Evolutionary conservation across 768 basidiomycete species (phyloP), one percentile per base, ranked within the genome.

Genomic region (Agrocybe pediades): DNA sequence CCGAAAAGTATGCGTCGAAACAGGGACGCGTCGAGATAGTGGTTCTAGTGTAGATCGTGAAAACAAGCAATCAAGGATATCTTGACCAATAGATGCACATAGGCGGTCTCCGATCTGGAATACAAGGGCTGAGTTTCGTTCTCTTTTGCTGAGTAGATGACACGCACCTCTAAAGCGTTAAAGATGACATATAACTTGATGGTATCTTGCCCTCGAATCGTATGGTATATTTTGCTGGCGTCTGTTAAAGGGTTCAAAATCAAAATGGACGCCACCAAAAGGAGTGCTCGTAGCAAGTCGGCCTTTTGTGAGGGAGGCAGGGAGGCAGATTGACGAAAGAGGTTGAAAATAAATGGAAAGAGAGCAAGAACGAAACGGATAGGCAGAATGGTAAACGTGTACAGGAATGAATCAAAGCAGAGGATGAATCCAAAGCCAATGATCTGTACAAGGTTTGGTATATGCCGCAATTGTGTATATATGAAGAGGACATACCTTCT

Each of bases 131-230:
- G 62, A 53, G 39, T 29, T 41, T 33, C 16, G 45, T 11, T 41
- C 29, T 1, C 9, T 25, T 6, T 30, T 23, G 5, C 36, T 5
- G 13, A 25, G 41, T 6, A 33, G 19, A 20, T 19, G 23, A 48
- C 16, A 67, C 85, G 53, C 69, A 96, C 96, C 82, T 99, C 97
- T 6, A 99, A 79, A 9, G 95, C 95, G 69, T 98, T 98, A 74
- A 98, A 99, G 46, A 99, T 96, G 55, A 99, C 97, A 74, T 98
- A 98, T 45, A 99, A 72, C 74, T 98, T 99, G 74, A 99, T 96
- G 2, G 94, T 97, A 62, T 99, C 97, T 70, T 98, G 97, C 0
- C 95, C 96, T 19, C 97, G 86, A 51, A 99, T 98, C 15, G 88
- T 89, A 64, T 99, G 97, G 63, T 99, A 99, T 60, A 99, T 96